A percentile compares a stretch with the other conserved stretches of the same genome.
phyloP scores from a whole-genome alignment of 169 alveolate species.

The Plasmodium gallinaceum region DNA sequence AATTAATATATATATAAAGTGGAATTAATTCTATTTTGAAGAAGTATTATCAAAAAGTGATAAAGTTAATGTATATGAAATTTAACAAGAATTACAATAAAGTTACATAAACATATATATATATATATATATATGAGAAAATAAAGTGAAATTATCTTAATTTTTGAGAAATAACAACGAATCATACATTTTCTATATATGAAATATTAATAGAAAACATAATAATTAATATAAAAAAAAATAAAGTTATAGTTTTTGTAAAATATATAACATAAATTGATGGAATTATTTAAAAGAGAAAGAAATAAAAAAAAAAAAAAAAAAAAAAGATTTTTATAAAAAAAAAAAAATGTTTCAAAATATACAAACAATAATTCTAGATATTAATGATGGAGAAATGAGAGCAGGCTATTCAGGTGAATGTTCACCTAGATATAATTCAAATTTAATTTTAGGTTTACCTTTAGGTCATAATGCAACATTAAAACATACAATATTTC shows the following conservation, averaged over 20 bases:
- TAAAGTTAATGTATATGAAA: no score
- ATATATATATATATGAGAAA: no score
- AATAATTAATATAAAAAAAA: no score
- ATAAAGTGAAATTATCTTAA: no score
- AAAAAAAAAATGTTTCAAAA: slow-evolving; percentile 64
- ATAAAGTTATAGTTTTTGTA: not conserved
- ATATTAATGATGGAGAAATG: slow-evolving; percentile 82
- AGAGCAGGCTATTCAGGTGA: slow-evolving; percentile 84
- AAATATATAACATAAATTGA: not conserved
- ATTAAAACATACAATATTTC: slow-evolving; percentile 84
- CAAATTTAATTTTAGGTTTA: slow-evolving; percentile 81
- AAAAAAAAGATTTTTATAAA: slow-evolving; percentile 3
- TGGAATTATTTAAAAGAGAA: not conserved
- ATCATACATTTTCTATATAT: no score
- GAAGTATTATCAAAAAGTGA: no score
- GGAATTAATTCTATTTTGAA: no score
- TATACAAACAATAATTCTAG: slow-evolving; percentile 81
- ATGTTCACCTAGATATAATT: slow-evolving; percentile 79
- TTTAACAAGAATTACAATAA: no score
- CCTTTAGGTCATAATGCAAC: slow-evolving; percentile 80
- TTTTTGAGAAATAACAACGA: no score
- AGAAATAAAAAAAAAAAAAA: not conserved
- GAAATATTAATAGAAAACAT: no score
- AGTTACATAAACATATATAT: no score
- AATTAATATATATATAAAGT: no score